Base-by-base conservation (phyloP, 139 green algal genomes). In the Chlorella vulgaris region DNA sequence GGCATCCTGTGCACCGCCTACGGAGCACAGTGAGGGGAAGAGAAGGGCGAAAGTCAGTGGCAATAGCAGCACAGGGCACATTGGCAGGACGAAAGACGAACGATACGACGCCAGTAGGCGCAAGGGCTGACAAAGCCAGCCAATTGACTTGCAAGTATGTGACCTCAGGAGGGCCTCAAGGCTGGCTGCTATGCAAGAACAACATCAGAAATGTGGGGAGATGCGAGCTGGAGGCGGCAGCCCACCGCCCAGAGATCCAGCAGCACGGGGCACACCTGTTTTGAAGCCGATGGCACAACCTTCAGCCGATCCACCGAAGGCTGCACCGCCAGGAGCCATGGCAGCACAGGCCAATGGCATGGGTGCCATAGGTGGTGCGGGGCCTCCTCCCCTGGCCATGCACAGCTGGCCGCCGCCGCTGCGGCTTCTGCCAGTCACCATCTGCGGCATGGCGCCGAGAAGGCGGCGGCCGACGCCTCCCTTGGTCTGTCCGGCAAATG, bases 1-100 rank as follows among this genome's bases (percentile, higher is more conserved):
- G 5, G 35, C 78, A n/a, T 84, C 78, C 68, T 79, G 51, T 19
- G 74, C 74, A 22, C 74, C 74, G 1, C 74, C 74, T 36, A 21
- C 21, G 19, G 58, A 6, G 19, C 58, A 24, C 58, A 29, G 24
- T 6, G 21, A 29, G 47, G 47, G 47, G 47, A n/a, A n/a, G n/a
- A n/a, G n/a, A n/a, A n/a, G n/a, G n/a, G n/a, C n/a, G n/a, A n/a
- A n/a, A n/a, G n/a, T n/a, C n/a, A n/a, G n/a, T n/a, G n/a, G n/a
- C n/a, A n/a, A n/a, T n/a, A n/a, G n/a, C n/a, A n/a, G n/a, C n/a
- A n/a, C n/a, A n/a, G n/a, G n/a, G n/a, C n/a, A n/a, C n/a, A n/a
- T n/a, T n/a, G n/a, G n/a, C n/a, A n/a, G n/a, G n/a, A n/a, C n/a
- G n/a, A n/a, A n/a, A n/a, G n/a, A n/a, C n/a, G n/a, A n/a, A n/a